Conservation (phyloP, 2,329 filamentous ascomycete species). For the Tolypocladium cylindrosporum region DNA sequence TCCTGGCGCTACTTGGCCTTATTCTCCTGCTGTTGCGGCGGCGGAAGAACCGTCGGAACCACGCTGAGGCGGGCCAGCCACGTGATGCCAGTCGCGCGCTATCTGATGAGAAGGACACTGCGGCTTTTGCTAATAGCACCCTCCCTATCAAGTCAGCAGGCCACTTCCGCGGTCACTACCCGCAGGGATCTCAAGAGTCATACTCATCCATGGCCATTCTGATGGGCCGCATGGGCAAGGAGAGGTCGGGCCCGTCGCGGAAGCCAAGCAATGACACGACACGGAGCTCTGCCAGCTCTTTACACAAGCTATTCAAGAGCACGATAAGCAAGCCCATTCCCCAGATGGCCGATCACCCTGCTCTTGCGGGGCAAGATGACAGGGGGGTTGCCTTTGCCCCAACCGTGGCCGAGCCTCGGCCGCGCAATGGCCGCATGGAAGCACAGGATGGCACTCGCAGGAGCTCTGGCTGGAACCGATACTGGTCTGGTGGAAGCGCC, state of each 20-base stretch:
- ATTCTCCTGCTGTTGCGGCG: slow-evolving; percentile 51
- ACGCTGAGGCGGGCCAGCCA: slow-evolving; percentile 35
- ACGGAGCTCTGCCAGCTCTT: slow-evolving; percentile 39
- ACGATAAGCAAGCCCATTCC: slow-evolving; percentile 53
- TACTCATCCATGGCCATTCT: slow-evolving; percentile 56
- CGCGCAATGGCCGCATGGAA: slow-evolving; percentile 20
- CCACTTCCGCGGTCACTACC: slow-evolving; percentile 40
- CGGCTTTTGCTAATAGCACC: slow-evolving; percentile 35
- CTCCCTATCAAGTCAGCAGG: slow-evolving; percentile 21
- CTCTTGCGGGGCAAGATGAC: slow-evolving; percentile 27
- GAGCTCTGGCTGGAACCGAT: slow-evolving; percentile 68
- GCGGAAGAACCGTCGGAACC: slow-evolving; percentile 44
- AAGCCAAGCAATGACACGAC: slow-evolving; percentile 46
- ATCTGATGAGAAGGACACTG: slow-evolving; percentile 48
- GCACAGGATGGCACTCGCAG: slow-evolving; percentile 38
- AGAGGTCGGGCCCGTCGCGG: slow-evolving; percentile 34
- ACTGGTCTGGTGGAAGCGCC: slow-evolving; percentile 66
- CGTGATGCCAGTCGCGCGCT: slow-evolving; percentile 31
- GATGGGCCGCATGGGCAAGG: slow-evolving; percentile 49
- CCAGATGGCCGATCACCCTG: slow-evolving; percentile 25
- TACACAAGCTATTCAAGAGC: slow-evolving; percentile 54
- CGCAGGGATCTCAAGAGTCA: slow-evolving; percentile 43
- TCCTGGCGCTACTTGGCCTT: slow-evolving; percentile 59
- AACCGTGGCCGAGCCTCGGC: slow-evolving; percentile 22
- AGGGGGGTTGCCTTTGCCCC: slow-evolving; percentile 30